Evolutionary conservation across 345 rosid species (phyloP).

Genomic region (Kernera saxatilis): DNA sequence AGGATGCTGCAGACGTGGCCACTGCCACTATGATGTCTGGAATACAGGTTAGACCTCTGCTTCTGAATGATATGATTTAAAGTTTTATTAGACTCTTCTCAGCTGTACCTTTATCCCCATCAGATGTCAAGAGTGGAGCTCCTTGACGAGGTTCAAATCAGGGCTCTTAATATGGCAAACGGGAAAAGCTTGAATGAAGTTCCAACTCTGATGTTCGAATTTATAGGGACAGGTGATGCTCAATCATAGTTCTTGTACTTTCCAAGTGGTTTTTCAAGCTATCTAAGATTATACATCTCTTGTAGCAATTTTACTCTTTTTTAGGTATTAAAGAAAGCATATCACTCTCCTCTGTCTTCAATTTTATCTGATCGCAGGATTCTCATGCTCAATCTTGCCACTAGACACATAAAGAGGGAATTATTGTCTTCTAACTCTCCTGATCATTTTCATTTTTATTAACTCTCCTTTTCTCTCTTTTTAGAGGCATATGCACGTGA

Average conservation of each 20-base stretch:
- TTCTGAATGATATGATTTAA: not conserved
- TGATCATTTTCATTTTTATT: not conserved
- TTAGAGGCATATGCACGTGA: slow-evolving; percentile 82
- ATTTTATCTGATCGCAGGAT: not conserved
- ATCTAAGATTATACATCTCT: not conserved
- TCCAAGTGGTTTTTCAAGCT: not conserved
- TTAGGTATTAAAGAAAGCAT: not conserved
- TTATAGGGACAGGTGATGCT: slow-evolving; percentile 73
- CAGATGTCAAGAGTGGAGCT: slow-evolving; percentile 92
- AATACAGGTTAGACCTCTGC: slow-evolving; percentile 57
- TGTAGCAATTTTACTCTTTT: not conserved
- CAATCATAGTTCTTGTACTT: not conserved
- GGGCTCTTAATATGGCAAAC: slow-evolving; percentile 82
- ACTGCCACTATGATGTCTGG: slow-evolving; percentile 83
- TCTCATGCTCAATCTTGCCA: not conserved
- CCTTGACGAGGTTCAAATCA: slow-evolving; percentile 82
- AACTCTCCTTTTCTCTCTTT: not conserved
- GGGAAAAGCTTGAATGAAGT: slow-evolving; percentile 70
- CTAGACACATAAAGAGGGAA: not conserved
- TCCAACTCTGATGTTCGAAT: slow-evolving; percentile 94
- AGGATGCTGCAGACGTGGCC: slow-evolving; percentile 98
- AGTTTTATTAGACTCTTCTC: slow-evolving; percentile 2
- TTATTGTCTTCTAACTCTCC: not conserved
- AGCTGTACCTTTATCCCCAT: slow-evolving; percentile 3
- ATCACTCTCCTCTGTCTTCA: not conserved